Evolutionary conservation across 176 grass and related monocot species (phyloP).

Genomic region (Bromus sterilis): DNA sequence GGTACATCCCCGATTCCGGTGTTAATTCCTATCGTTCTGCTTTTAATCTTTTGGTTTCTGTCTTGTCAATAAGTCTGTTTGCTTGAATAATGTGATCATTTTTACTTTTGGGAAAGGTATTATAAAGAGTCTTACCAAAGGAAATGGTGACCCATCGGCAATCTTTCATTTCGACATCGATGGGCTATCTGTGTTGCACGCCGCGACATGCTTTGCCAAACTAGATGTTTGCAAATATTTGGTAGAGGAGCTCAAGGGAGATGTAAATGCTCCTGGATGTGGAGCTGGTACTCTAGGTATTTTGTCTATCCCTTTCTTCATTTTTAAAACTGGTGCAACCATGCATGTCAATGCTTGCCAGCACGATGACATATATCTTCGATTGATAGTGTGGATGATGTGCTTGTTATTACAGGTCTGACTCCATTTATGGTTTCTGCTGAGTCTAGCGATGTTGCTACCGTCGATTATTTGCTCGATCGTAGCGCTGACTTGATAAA

Average conservation of each 20-base stretch:
- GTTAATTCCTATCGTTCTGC: too few relatives aligned
- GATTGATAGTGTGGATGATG: neutral
- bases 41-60: neutral
- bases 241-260: constrained; percentile 22
- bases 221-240: constrained; percentile 31
- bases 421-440: constrained; percentile 17
- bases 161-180: neutral
- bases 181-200: neutral
- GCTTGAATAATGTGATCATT: too few relatives aligned
- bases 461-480: constrained; percentile 22
- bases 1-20: neutral
- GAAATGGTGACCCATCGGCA: neutral
- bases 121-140: neutral
- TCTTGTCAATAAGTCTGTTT: neutral
- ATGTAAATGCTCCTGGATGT: constrained; percentile 1
- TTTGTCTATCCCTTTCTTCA: neutral
- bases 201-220: neutral
- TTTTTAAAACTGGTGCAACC: neutral
- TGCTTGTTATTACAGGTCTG: neutral
- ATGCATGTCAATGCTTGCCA: neutral
- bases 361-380: neutral
- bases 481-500: constrained; percentile 6
- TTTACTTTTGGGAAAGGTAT: neutral
- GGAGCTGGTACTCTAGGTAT: neutral
- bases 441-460: constrained; percentile 16